phyloP scores from a whole-genome alignment of 345 rosid genomes.

The Toxicodendron radicans region DNA sequence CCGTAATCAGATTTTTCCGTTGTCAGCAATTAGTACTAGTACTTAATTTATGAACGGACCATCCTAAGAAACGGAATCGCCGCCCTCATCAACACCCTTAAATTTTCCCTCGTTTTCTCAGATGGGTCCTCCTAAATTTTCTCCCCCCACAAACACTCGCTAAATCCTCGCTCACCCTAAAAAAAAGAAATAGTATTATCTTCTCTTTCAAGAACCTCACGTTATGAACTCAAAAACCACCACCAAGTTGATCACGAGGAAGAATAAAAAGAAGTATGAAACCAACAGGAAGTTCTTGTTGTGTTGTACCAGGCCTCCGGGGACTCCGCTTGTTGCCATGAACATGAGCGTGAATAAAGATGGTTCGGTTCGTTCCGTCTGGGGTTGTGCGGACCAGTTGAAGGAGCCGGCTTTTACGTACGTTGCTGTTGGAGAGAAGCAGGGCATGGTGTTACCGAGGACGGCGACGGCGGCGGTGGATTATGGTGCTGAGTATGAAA shows the following conservation, averaged over 20 bases:
- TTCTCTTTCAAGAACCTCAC: neutral
- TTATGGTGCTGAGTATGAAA: neutral
- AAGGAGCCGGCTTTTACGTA: neutral
- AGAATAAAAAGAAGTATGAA: neutral
- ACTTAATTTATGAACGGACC: neutral
- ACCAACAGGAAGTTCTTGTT: neutral
- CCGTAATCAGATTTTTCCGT: too few species aligned
- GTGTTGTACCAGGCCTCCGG: conserved; percentile 20
- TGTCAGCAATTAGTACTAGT: neutral
- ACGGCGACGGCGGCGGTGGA: neutral
- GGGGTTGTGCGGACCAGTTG: neutral
- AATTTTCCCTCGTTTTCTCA: conserved; percentile 27
- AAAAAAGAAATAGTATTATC: neutral
- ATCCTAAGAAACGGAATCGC: conserved; percentile 16
- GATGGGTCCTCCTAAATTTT: conserved; percentile 12
- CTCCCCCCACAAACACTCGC: conserved; percentile 28
- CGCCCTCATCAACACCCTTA: neutral
- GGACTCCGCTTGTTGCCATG: conserved; percentile 8
- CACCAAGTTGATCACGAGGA: neutral
- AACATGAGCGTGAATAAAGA: neutral
- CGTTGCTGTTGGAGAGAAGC: neutral
- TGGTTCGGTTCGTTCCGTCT: too few species aligned
- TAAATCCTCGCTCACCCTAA: conserved; percentile 17
- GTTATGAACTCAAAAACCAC: conserved; percentile 7
- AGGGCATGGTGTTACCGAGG: neutral